Evolutionary conservation across 2,329 filamentous ascomycete genomes (phyloP), one percentile per base, ranked within the genome.

Genomic region (Emergomyces orientalis): DNA sequence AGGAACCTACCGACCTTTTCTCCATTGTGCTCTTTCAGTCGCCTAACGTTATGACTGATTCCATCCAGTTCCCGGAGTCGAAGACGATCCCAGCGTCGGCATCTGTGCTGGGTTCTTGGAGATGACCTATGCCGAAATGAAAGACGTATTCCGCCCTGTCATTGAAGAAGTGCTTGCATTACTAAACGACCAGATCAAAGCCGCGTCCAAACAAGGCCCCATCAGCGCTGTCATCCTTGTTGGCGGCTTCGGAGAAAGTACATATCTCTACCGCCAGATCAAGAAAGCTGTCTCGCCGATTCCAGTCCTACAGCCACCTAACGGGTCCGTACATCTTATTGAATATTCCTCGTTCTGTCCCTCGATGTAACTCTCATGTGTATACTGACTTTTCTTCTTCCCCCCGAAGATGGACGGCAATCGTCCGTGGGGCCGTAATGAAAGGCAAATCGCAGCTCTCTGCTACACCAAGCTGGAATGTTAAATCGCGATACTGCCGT

Each of bases 151-250:
- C 41, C 57, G 41, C 7, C 57, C 57, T 9, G 57, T 59, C 17
- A 47, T 59, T 27, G 25, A 45, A 17, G 57, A 59, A 41, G 57
- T 59, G 1, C 57, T 59, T 47, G 27, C 39, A 11, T 41, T 59
- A 9, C 1, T 59, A 59, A 32, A 59, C 25, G 57, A 59, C 6
- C 57, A 59, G 25, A 45, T 59, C 57, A 47, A 45, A n/a, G 57
- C 57, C 3, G 57, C 57, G 9, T 45, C 41, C 17, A 47, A 45
- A n/a, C 11, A 59, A 14, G 57, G 57, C 4, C 57, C 57, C 41
- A 59, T 59, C 37, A 59, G 57, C 25, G 57, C 57, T n/a, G 41
- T 59, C 9, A 59, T 59, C n/a, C 57, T 59, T 27, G 57, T 59
- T 39, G 57, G 57, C 14, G 57, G 57, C 41, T 59, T 59, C n/a